Conservation (phyloP, 2,329 filamentous ascomycete genomes). For the Bipolaris sorokiniana region DNA sequence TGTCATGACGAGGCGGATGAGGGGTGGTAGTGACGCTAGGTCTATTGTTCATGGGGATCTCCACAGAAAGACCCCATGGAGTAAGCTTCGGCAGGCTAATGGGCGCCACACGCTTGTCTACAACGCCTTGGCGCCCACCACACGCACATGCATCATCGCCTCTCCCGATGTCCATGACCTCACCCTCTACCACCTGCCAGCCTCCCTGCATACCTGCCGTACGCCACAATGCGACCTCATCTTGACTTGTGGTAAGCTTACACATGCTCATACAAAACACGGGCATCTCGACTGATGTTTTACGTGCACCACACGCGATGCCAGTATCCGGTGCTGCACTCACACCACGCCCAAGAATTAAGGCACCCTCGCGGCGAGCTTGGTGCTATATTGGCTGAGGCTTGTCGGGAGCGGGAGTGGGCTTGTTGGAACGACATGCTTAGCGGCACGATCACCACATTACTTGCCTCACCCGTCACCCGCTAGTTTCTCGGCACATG, state of each 20-base stretch:
- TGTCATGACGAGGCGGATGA: conserved; percentile 2
- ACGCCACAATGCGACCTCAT: conserved; percentile 13
- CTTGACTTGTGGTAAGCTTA: conserved; percentile 7
- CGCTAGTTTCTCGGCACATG: conserved; percentile 6
- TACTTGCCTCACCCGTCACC: conserved; percentile 8
- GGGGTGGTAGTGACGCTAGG: conserved; percentile 11
- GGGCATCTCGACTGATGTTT: not conserved
- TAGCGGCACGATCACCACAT: conserved; percentile 7
- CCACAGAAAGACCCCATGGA: conserved; percentile 14
- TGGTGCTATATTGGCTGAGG: conserved; percentile 6
- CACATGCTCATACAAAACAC: not conserved
- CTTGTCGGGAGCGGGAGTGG: conserved; percentile 5
- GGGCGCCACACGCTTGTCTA: conserved; percentile 9
- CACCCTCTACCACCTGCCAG: not conserved
- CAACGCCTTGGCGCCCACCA: conserved; percentile 6
- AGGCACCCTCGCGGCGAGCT: not conserved
- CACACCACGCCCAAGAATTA: too few relatives aligned
- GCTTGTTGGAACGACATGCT: not conserved
- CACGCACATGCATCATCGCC: conserved; percentile 10
- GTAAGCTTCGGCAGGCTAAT: conserved; percentile 11
- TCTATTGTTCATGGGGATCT: conserved; percentile 10
- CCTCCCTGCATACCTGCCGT: not conserved
- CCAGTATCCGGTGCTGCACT: too few relatives aligned
- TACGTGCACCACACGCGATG: not conserved
- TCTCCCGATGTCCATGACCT: conserved; percentile 15